phyloP scores from a whole-genome alignment of 441 rosid genomes.

The Sinapis alba region DNA sequence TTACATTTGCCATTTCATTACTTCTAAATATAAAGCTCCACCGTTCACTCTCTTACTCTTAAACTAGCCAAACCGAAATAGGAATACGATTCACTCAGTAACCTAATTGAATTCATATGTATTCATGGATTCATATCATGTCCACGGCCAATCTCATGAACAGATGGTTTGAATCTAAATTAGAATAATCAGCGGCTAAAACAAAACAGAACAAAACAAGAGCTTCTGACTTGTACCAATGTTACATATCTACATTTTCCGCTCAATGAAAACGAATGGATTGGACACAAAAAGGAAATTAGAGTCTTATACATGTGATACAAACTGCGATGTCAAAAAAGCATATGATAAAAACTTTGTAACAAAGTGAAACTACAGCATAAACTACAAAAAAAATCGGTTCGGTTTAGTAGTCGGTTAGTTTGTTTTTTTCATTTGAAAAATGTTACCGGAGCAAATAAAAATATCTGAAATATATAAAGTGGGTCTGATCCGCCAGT shows the following conservation, averaged over 20 bases:
- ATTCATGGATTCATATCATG: background rate
- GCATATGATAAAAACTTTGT: background rate
- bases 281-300: background rate
- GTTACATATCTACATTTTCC: background rate
- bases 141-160: background rate
- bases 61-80: background rate
- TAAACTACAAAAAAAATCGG: background rate
- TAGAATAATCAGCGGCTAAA: background rate
- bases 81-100: background rate
- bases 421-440: background rate
- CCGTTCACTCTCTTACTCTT: background rate
- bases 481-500: constrained; percentile 16
- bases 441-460: background rate
- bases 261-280: background rate
- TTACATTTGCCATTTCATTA: background rate
- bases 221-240: background rate
- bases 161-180: background rate
- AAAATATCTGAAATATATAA: background rate
- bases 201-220: background rate
- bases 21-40: background rate
- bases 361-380: background rate
- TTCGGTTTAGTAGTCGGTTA: background rate
- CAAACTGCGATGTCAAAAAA: background rate
- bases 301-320: background rate
- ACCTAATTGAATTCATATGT: background rate